Evolutionary conservation across 2,329 filamentous ascomycete species (phyloP).

Genomic region (Trichoderma brevicompactum): DNA sequence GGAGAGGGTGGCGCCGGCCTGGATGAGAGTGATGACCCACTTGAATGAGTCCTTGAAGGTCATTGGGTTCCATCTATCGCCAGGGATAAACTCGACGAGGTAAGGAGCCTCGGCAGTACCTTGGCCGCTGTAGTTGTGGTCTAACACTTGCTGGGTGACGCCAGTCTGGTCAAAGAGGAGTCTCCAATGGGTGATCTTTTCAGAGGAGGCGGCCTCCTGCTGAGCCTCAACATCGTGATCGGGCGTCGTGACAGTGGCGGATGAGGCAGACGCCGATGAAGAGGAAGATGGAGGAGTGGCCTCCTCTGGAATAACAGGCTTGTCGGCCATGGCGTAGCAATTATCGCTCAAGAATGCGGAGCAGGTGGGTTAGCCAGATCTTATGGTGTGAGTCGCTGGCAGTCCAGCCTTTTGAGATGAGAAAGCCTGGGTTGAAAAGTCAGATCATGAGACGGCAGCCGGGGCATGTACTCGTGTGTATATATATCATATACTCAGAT

Average conservation of each 20-base stretch:
- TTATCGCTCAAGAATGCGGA: neutral
- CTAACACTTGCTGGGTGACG: conserved; percentile 60
- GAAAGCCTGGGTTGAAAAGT: conserved; percentile 8
- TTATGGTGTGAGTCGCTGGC: neutral
- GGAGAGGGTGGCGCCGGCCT: conserved; percentile 68
- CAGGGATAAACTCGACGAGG: conserved; percentile 67
- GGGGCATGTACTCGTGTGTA: conserved; percentile 14
- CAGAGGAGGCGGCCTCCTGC: conserved; percentile 33
- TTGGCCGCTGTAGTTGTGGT: conserved; percentile 59
- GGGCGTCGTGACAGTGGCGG: conserved; percentile 39
- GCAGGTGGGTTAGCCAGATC: conserved; percentile 5
- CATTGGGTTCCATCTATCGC: conserved; percentile 71
- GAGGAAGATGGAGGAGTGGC: conserved; percentile 12
- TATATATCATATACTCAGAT: neutral
- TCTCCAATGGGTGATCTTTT: conserved; percentile 51
- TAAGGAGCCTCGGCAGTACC: conserved; percentile 72
- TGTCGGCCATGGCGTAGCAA: conserved; percentile 21
- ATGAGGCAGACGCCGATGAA: conserved; percentile 33
- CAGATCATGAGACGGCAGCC: conserved; percentile 4
- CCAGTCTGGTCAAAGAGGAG: conserved; percentile 62
- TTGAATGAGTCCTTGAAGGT: conserved; percentile 60
- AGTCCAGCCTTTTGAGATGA: neutral
- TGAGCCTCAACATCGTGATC: conserved; percentile 51
- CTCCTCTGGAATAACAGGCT: conserved; percentile 10
- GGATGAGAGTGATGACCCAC: conserved; percentile 67